Conservation (phyloP, 176 grass and related monocot genomes). For the barley (Hordeum vulgare) region MorexV3_pseudomolecules_assembly NC_058519.1:79233205-79233704, state of each 20-base stretch:
- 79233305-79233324: conserved; percentile 19
- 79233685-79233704: not conserved
- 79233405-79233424: conserved; percentile 86
- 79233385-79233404: conserved; percentile 51
- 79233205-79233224: conserved; percentile 60
- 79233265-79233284: conserved; percentile 63
- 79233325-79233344: not conserved
- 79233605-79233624: not conserved
- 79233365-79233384: conserved; percentile 8
- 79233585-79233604: not conserved
- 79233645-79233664: not conserved
- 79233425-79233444: conserved; percentile 84
- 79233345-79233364: not conserved
- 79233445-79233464: conserved; percentile 92
- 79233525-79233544: conserved; percentile 91
- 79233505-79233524: conserved; percentile 83
- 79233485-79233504: conserved; percentile 92
- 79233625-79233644: not conserved
- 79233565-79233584: conserved; percentile 10
- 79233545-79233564: conserved; percentile 69
- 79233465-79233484: conserved; percentile 90
- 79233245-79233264: conserved; percentile 99
- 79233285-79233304: not conserved
- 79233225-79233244: conserved; percentile 63
- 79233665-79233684: not conserved